Base-by-base conservation (phyloP, 225 moss, liverwort and hornwort species). In the Pseudisothecium myosuroides region DNA sequence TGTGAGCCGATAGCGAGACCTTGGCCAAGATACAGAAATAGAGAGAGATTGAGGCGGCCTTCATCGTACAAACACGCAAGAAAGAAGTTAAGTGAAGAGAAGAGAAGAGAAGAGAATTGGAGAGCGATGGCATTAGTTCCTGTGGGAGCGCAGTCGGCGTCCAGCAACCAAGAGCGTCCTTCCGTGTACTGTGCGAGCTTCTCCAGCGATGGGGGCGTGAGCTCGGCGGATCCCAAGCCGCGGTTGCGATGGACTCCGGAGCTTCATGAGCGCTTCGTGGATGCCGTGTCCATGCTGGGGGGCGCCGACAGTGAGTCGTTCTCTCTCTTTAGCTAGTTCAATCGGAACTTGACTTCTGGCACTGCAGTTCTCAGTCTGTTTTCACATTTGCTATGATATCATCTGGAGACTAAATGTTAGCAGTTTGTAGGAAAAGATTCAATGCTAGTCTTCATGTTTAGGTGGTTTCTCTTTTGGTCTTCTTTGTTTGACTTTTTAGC, bases 231-330 rank as follows among this genome's bases (percentile, higher is more conserved):
- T 83, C 96, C 97, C 23, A 98, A 97, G 80, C 97, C 96, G 5
- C 94, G 98, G 19, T 80, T 98, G 87, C 97, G 98, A 55, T 97
- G 98, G 98, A 97, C 96, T 28, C 93, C 95, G 50, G 98, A 98
- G 76, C 97, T 98, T 36, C 98, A 98, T 89, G 97, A 97, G 82
- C 95, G 97, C 37, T 98, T 98, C 87, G 95, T 98, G 65, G 96
- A 96, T 75, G 98, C 98, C 52, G 95, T 98, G 21, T 87, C 94
- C 63, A 96, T 96, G 92, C 88, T 98, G 78, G 98, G 98, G 31
- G 98, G 98, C 80, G 94, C 97, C n/a, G 98, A 98, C 86, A 97
- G 97, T 98, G 93, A 76, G 86, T 76, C 50, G 7, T 10, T 86
- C 86, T 47, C 45, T 76, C 52, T 39, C 85, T 76, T 19, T 75